phyloP scores from a whole-genome alignment of 2,329 filamentous ascomycete genomes.

The Calonectria hawksworthii region DNA sequence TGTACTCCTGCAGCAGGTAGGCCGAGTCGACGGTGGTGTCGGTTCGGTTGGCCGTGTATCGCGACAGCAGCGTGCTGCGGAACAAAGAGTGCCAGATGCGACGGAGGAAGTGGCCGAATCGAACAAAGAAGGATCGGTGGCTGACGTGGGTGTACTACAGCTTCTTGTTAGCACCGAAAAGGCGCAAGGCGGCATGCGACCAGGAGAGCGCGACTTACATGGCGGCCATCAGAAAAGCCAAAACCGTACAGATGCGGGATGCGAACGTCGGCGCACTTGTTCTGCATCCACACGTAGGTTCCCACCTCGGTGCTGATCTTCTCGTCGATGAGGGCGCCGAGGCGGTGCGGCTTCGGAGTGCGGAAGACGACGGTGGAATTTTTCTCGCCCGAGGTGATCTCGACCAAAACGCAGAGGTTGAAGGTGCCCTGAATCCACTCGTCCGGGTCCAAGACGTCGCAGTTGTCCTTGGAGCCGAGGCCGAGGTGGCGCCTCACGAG shows the following conservation, averaged over 20 bases:
- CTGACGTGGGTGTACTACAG: conserved; percentile 33
- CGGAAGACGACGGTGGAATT: neutral
- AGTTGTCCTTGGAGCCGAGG: conserved; percentile 41
- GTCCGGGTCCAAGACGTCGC: conserved; percentile 38
- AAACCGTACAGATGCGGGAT: conserved; percentile 44
- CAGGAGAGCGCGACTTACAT: neutral
- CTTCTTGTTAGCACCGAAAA: neutral
- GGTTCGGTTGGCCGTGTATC: conserved; percentile 28
- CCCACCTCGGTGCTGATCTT: conserved; percentile 53
- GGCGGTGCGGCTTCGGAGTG: neutral
- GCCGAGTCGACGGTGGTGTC: conserved; percentile 22
- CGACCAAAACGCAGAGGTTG: conserved; percentile 52
- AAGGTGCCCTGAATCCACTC: conserved; percentile 52
- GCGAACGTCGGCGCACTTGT: conserved; percentile 43
- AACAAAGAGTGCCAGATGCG: conserved; percentile 28
- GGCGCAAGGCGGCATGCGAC: neutral
- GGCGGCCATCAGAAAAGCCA: conserved; percentile 23
- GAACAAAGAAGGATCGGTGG: conserved; percentile 17
- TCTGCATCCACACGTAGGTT: conserved; percentile 44
- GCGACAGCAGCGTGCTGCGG: conserved; percentile 28
- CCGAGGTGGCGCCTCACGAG: conserved; percentile 43
- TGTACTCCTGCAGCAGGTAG: conserved; percentile 42
- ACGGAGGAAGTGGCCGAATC: conserved; percentile 10
- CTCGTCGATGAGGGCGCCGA: conserved; percentile 56
- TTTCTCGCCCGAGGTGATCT: conserved; percentile 39